phyloP scores from a whole-genome alignment of 306 rosid genomes.

The Cicer cuneatum region DNA sequence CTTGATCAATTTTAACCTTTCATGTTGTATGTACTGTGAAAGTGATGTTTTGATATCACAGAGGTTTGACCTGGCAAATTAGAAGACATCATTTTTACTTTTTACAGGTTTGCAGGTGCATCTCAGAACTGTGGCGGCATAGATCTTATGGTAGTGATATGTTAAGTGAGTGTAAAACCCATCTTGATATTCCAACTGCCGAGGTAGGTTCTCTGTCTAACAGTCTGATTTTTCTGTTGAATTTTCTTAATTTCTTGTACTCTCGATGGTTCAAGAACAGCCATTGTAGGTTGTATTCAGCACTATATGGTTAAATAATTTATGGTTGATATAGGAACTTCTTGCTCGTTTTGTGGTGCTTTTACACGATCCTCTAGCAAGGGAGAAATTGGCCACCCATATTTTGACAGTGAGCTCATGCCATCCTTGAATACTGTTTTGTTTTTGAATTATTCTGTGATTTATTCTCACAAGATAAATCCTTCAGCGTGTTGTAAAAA shows the following conservation, averaged over 20 bases:
- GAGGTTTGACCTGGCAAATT: slow-evolving; percentile 35
- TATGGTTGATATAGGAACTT: slow-evolving; percentile 68
- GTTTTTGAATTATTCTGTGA: slow-evolving; percentile 24
- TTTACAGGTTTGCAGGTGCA: slow-evolving; percentile 94
- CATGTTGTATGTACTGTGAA: slow-evolving; percentile 28
- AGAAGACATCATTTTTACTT: slow-evolving; percentile 31
- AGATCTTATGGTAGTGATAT: slow-evolving; percentile 64
- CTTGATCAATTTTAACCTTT: slow-evolving; percentile 32
- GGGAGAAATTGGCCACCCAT: slow-evolving; percentile 90
- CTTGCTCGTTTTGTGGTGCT: slow-evolving; percentile 93
- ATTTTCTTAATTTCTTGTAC: slow-evolving; percentile 16
- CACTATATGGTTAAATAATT: slow-evolving; percentile 37
- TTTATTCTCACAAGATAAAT: slow-evolving; percentile 27
- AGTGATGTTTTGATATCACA: slow-evolving; percentile 10
- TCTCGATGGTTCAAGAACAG: not conserved
- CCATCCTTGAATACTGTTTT: slow-evolving; percentile 16
- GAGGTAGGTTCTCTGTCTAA: slow-evolving; percentile 58
- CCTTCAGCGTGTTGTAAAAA: slow-evolving; percentile 27
- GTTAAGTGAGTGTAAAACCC: slow-evolving; percentile 79
- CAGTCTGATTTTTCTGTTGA: not conserved
- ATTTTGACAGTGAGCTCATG: slow-evolving; percentile 75
- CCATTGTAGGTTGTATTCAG: slow-evolving; percentile 36
- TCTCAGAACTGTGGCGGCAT: slow-evolving; percentile 91
- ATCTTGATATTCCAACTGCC: slow-evolving; percentile 76
- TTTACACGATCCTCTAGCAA: slow-evolving; percentile 90